Evolutionary conservation across 1,284 basidiomycete species (phyloP).

Genomic region (Hemileia vastatrix): DNA sequence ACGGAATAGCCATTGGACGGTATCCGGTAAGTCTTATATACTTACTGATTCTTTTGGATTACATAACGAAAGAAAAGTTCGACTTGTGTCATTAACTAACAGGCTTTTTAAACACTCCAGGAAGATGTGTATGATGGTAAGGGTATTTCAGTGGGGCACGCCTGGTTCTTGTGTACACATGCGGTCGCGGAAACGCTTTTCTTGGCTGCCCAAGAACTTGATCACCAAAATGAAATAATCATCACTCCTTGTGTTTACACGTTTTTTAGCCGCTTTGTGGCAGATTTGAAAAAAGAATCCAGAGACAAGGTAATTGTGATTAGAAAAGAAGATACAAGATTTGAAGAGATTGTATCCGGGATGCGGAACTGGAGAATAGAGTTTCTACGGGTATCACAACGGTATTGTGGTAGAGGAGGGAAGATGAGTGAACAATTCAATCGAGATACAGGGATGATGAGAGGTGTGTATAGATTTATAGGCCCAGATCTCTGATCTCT

Average conservation of each 20-base stretch:
- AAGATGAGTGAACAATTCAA: slow-evolving; percentile 29
- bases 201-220: slow-evolving; percentile 18
- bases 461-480: slow-evolving; percentile 23
- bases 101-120: no score
- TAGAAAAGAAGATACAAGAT: slow-evolving; percentile 19
- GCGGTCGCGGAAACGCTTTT: slow-evolving; percentile 26
- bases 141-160: slow-evolving; percentile 25
- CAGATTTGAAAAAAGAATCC: not conserved
- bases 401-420: slow-evolving; percentile 16
- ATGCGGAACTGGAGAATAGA: slow-evolving; percentile 24
- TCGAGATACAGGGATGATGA: slow-evolving; percentile 20
- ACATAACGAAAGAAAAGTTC: no score
- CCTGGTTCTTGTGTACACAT: slow-evolving; percentile 29
- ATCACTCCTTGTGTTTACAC: slow-evolving; percentile 14
- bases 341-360: slow-evolving; percentile 11
- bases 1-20: slow-evolving; percentile 24
- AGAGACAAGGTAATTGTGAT: not conserved
- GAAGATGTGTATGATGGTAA: slow-evolving; percentile 31
- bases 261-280: slow-evolving; percentile 10
- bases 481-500: no score
- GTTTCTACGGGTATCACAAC: no score
- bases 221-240: not conserved
- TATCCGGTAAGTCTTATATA: slow-evolving; percentile 9
- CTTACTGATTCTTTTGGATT: not conserved
- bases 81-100: no score